Evolutionary conservation across 192 early-diverging fungal species (phyloP), one percentile per base, ranked within the genome.

Genomic region (Mortierella alpina): DNA sequence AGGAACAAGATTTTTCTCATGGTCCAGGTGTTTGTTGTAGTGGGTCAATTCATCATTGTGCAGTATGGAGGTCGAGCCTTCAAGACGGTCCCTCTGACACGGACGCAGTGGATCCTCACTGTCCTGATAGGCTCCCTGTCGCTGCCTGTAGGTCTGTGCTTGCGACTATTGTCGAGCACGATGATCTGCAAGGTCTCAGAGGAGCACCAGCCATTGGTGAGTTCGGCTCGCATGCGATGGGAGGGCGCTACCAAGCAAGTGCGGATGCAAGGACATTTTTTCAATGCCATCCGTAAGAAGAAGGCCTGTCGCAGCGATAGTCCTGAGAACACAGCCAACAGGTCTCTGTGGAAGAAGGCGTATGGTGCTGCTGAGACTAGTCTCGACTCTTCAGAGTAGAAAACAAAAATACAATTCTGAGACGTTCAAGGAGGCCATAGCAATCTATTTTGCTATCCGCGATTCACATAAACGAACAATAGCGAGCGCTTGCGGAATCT

Each of bases 31-130:
- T 73, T 91, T 48, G 92, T 96, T 40, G 70, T 96, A 40, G 63
- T 82, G 40, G 84, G 90, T 48, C 97, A 99, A 87, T 88, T 88
- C 75, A 64, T 96, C 53, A 96, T 99, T 77, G 91, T 99, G 52
- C 77, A 89, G 55, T 97, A 93, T 82, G 96, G 95, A 64, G 94
- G 97, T 49, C 83, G 90, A 40, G 96, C 94, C 46, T 99, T 99
- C 88, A 93, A 95, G 65, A 94, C 95, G 7, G 84, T 87, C 17
- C 84, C 89, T 9, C 86, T 98, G 12, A 86, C 76, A 7, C 80
- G 63, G 20, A 54, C 60, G 12, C 92, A 97, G 76, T 99, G 97
- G 97, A 68, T 83, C 7, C 83, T 92, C 8, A 96, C 95, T 14
- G 56, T 99, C 44, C 84, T 88, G 48, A 86, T 97, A 56, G 97